Base-by-base conservation (phyloP, 352 stramenopile species). In the Globisporangium splendens region DNA sequence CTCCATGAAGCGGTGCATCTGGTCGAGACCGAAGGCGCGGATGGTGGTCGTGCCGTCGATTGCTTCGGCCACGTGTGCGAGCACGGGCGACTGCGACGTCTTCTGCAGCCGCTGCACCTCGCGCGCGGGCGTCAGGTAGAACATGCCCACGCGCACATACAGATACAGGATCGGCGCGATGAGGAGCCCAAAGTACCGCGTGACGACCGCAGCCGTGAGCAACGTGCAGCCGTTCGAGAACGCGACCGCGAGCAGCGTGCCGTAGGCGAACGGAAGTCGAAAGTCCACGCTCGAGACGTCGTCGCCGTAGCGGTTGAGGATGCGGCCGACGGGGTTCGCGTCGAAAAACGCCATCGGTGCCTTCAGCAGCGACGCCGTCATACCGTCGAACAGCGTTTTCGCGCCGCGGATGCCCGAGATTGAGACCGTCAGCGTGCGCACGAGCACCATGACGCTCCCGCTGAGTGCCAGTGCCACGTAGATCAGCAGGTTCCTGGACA, bases 321-420 rank as follows among this genome's bases (percentile, higher is more conserved):
- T 92, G 55, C 91, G 80, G 10, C 88, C 91, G 18, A 90, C 56
- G 0, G 88, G 90, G 60, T 94, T 97, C 8, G 87, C 91, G 73
- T 98, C 93, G 68, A 98, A 98, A 69, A 98, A 98, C 22, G 80
- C 63, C 65, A 98, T 85, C n/a, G 91, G 92, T 15, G 94, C 93
- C 22, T 77, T 66, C 28, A 98, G 67, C 33, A 98, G 88, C 22
- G 85, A 84, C 10, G 75, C 70, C 21, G 89, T 89, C 43, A 98
- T 73, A 39, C 83, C 68, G 54, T 98, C 69, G 65, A 98, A 97
- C 2, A 98, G 66, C 54, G 70, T 68, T 35, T 77, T 72, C 8
- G 82, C 75, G 53, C 73, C 80, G 11, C 73, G 72, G 46, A 94
- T 69, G 33, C 82, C 83, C 14, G 69, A 68, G 44, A 72, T 59